Base-by-base conservation (phyloP, 345 rosid species). In the Brassica incana region DNA sequence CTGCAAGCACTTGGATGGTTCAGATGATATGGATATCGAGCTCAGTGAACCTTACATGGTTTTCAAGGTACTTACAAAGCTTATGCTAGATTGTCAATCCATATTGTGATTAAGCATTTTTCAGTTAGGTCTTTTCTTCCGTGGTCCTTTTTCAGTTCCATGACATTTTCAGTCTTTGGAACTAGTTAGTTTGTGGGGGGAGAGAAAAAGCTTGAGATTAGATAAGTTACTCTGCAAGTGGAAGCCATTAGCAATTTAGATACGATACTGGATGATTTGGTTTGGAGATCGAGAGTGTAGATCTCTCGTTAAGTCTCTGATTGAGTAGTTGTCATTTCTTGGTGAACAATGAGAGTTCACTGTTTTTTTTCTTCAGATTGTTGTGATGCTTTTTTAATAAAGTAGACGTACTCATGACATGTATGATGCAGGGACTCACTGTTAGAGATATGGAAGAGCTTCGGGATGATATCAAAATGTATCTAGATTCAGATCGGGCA, bases 391-490 rank as follows among this genome's bases (percentile, higher is more conserved):
- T 54, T 50, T 50, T 16, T 27, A 40, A 8, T 38, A 7, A 15
- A 9, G 20, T 25, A 74, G 58, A 80, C n/a, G 16, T 69, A 69
- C 56, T 35, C 18, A 33, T 80, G 70, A 8, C n/a, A 12, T 90
- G 89, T 90, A 89, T 74, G 45, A 78, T 83, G 73, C 86, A 88
- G 97, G 99, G 97, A 45, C 86, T 95, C 87, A 90, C 97, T 1
- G 92, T 86, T 65, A 92, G 88, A 75, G 97, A 92, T 80, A 88
- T 90, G 92, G 97, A 91, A 85, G 99, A 95, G 76, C 95, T 92
- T 73, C 93, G 83, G n/a, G 97, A 86, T 80, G 97, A 95, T 85
- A 92, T 95, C 71, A 95, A 92, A 83, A 87, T 92, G 97, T 91
- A 95, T 85, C 76, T 95, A 32, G 99, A 92, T 81, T 83, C 90